Percentiles rank a stretch among this genome's conserved stretches.
Evolutionary conservation across 768 basidiomycete species (phyloP).

Genomic region (Suillus bovinus): DNA sequence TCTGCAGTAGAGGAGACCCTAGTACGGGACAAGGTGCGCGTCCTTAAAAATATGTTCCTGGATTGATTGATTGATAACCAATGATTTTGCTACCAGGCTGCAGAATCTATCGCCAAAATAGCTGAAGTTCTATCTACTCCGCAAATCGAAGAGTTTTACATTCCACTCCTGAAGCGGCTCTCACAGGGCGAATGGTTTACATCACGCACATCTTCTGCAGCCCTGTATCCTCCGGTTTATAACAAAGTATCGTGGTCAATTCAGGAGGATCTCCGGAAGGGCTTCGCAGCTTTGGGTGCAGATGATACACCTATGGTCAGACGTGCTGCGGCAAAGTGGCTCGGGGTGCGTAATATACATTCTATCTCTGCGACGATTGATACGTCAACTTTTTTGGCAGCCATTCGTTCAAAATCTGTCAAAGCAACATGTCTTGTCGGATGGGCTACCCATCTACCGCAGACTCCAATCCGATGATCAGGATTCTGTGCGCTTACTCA

Average conservation of each 20-base stretch:
- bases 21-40: constrained; percentile 90
- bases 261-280: constrained; percentile 88
- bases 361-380: constrained; percentile 15
- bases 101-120: constrained; percentile 93
- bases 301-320: constrained; percentile 99
- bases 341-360: constrained; percentile 67
- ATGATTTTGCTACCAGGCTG: constrained; percentile 58
- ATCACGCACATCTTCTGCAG: constrained; percentile 92
- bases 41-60: not conserved
- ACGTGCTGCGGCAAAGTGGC: constrained; percentile 93
- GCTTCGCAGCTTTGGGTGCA: constrained; percentile 76
- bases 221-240: constrained; percentile 91
- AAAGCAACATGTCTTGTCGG: constrained; percentile 78
- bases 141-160: constrained; percentile 87
- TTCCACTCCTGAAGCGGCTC: constrained; percentile 87
- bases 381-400: constrained; percentile 40
- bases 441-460: constrained; percentile 90
- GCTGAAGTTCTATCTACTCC: constrained; percentile 70
- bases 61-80: constrained; percentile 9
- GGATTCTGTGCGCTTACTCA: constrained; percentile 94
- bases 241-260: constrained; percentile 66
- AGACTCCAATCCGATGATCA: constrained; percentile 95
- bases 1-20: constrained; percentile 97
- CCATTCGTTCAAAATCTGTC: constrained; percentile 77
- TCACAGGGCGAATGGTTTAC: constrained; percentile 99